Percentiles rank a stretch among this genome's conserved stretches.
Conservation (phyloP, 768 basidiomycete genomes). For the Chalciporus pseudorubinellus region DNA sequence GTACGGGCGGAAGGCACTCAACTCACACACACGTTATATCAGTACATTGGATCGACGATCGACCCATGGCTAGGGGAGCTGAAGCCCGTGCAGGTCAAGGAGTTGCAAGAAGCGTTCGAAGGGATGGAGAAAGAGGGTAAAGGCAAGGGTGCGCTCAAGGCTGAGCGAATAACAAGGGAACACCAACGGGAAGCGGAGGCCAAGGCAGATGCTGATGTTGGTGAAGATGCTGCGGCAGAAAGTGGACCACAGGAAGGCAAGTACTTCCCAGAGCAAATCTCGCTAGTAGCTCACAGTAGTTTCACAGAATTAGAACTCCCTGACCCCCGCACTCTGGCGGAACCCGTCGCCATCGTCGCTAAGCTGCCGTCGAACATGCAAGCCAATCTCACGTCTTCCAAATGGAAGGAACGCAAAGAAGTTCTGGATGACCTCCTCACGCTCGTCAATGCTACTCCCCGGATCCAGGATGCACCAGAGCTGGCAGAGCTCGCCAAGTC, state of each 20-base stretch:
- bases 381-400: constrained; percentile 76
- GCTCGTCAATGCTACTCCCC: constrained; percentile 64
- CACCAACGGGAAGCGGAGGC: constrained; percentile 70
- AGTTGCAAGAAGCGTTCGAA: constrained; percentile 89
- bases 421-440: constrained; percentile 79
- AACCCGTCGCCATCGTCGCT: constrained; percentile 74
- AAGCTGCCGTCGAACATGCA: constrained; percentile 77
- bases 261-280: constrained; percentile 9
- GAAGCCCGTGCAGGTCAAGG: constrained; percentile 96
- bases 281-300: constrained; percentile 9
- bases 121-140: constrained; percentile 78
- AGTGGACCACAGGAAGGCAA: constrained; percentile 55
- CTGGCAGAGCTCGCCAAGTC: constrained; percentile 74
- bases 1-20: constrained; percentile 89
- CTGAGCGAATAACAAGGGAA: constrained; percentile 72
- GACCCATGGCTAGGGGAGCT: constrained; percentile 84
- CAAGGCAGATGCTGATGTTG: constrained; percentile 37
- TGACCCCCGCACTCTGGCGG: constrained; percentile 78
- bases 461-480: constrained; percentile 78
- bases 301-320: constrained; percentile 49
- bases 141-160: constrained; percentile 78
- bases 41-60: constrained; percentile 81
- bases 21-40: constrained; percentile 76
- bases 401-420: constrained; percentile 98
- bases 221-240: constrained; percentile 34